These are phyloP conservation scores for Stephania cephalantha DNA, from an alignment of 164 flowering plant species.

Conservation along the genomic window DNA sequence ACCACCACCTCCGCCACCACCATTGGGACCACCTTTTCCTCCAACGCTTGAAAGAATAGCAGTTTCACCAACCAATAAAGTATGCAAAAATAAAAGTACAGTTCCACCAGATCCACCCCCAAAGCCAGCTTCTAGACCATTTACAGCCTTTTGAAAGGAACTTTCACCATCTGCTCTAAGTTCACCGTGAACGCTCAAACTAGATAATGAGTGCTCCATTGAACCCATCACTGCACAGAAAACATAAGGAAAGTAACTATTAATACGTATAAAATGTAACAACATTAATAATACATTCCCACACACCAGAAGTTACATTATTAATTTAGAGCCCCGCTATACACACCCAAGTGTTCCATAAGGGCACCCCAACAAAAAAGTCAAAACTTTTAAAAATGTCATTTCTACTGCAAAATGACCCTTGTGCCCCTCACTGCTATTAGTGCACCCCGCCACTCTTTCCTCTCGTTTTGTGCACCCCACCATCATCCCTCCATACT, in stretches of 20 bases:
- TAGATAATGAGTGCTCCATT: constrained; percentile 68
- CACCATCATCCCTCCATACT: too few species aligned
- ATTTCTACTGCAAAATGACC: too few species aligned
- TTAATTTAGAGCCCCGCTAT: too few species aligned
- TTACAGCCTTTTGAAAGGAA: constrained; percentile 28
- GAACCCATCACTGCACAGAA: constrained; percentile 81
- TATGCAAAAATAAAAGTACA: constrained; percentile 66
- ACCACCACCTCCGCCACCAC: constrained; percentile 94
- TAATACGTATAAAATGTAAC: neutral
- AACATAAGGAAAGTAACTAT: neutral
- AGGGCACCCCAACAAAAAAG: too few species aligned
- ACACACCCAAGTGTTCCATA: too few species aligned
- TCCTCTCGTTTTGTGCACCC: too few species aligned
- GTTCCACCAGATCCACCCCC: constrained; percentile 99
- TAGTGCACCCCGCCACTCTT: too few species aligned
- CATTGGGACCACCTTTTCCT: constrained; percentile 65
- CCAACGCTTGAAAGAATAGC: constrained; percentile 67
- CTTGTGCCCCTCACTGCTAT: too few species aligned
- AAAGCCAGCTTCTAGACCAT: constrained; percentile 34
- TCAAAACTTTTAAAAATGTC: too few species aligned
- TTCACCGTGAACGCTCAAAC: constrained; percentile 59
- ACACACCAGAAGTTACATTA: too few species aligned
- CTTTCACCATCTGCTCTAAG: constrained; percentile 86
- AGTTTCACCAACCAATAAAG: constrained; percentile 41
- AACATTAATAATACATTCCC: too few species aligned